Conservation (phyloP, 1,284 basidiomycete genomes). For the Apiotrichum akiyoshidainum region DNA sequence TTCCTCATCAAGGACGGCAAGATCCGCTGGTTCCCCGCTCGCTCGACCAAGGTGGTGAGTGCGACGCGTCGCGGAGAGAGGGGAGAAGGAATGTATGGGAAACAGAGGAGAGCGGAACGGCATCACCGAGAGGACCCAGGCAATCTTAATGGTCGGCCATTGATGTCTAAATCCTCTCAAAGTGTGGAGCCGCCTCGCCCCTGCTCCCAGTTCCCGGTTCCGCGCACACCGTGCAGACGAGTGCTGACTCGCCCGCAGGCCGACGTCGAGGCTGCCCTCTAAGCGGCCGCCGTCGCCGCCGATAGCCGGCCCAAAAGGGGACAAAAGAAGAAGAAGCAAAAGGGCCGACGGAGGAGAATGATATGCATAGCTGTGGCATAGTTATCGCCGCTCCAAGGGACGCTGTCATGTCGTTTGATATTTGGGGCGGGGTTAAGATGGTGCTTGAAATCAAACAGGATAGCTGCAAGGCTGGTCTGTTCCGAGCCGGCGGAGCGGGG, state of each 20-base stretch:
- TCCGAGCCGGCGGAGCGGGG: too few species aligned
- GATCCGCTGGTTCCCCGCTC: conserved; percentile 53
- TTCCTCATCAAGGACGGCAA: conserved; percentile 55
- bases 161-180: too few species aligned
- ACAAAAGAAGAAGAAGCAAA: neutral
- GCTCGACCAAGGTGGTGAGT: conserved; percentile 51
- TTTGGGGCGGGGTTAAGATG: too few species aligned
- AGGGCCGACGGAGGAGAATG: neutral
- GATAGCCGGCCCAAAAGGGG: too few species aligned
- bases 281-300: neutral
- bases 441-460: too few species aligned
- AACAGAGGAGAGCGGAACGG: neutral
- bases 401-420: too few species aligned
- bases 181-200: neutral
- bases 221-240: neutral
- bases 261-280: conserved; percentile 38
- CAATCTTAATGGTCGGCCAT: too few species aligned
- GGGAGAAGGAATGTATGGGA: neutral
- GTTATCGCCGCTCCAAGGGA: too few species aligned
- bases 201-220: neutral
- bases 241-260: conserved; percentile 22
- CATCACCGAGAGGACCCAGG: too few species aligned
- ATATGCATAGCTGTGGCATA: too few species aligned
- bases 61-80: too few species aligned
- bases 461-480: too few species aligned